Percentiles rank a stretch among this genome's conserved stretches.
phyloP scores from a whole-genome alignment of 768 basidiomycete species.

The Suillus spraguei region DNA sequence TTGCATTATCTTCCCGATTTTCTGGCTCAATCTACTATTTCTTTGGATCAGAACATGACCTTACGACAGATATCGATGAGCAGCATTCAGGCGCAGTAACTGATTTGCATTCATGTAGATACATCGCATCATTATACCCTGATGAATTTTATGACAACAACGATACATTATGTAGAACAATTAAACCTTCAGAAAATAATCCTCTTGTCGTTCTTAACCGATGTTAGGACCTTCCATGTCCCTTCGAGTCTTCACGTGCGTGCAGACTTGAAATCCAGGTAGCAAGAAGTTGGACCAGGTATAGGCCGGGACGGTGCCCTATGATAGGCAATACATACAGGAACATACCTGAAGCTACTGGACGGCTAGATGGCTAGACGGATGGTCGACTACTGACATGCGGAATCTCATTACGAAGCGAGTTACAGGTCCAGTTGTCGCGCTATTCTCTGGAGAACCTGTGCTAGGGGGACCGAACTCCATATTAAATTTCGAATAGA shows the following conservation, averaged over 20 bases:
- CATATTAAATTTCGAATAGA: not conserved
- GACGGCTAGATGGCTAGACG: not conserved
- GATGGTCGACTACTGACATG: not conserved
- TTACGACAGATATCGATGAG: not conserved
- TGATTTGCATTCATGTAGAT: conserved; percentile 5
- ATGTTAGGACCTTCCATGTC: conserved; percentile 30
- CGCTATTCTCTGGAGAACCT: not conserved
- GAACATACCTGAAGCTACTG: not conserved
- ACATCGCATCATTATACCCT: conserved; percentile 7
- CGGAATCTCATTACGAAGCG: not conserved
- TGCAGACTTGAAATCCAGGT: not conserved
- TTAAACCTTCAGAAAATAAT: conserved; percentile 87
- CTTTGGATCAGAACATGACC: not conserved
- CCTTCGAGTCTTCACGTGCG: not conserved
- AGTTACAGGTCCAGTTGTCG: not conserved
- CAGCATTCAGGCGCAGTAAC: not conserved
- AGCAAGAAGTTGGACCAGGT: not conserved
- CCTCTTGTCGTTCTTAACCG: conserved; percentile 81
- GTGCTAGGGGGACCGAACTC: not conserved
- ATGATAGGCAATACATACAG: not conserved
- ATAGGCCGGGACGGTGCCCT: not conserved
- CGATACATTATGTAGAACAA: not conserved
- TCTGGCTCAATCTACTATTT: not conserved
- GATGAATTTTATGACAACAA: not conserved
- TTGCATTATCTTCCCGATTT: not conserved